Percentiles rank a stretch among this genome's conserved stretches.
Evolutionary conservation across 345 rosid genomes (phyloP).

Genomic region (Arabis hirsuta): DNA sequence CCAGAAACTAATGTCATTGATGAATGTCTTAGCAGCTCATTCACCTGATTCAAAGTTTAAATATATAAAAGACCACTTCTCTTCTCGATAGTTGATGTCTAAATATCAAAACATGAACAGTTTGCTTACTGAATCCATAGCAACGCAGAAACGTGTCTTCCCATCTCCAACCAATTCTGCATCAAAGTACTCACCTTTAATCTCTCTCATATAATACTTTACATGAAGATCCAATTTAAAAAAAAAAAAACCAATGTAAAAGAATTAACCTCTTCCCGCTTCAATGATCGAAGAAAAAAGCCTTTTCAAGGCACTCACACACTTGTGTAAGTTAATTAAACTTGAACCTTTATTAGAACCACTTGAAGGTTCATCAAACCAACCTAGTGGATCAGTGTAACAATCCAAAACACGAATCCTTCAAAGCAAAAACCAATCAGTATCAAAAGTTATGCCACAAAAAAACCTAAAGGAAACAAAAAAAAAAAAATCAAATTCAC

Average conservation of each 20-base stretch:
- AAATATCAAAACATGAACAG: not conserved
- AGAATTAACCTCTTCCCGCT: conserved; percentile 67
- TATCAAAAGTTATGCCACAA: not conserved
- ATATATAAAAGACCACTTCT: conserved; percentile 19
- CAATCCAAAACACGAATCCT: conserved; percentile 91
- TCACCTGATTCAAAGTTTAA: conserved; percentile 53
- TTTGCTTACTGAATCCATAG: conserved; percentile 75
- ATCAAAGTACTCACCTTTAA: conserved; percentile 30
- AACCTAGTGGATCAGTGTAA: conserved; percentile 82
- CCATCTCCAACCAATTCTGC: conserved; percentile 69
- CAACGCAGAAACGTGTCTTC: conserved; percentile 68
- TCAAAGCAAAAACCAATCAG: conserved; percentile 18
- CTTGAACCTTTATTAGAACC: conserved; percentile 43
- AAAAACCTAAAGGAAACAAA: not conserved
- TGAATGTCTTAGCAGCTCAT: conserved; percentile 71
- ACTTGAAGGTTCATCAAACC: conserved; percentile 56
- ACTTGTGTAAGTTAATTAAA: conserved; percentile 44
- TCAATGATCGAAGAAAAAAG: conserved; percentile 64
- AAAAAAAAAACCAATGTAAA: not conserved
- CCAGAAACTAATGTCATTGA: conserved; percentile 65
- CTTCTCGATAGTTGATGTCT: not conserved
- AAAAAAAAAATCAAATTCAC: conserved; percentile 37
- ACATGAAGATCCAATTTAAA: not conserved
- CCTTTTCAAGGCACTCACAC: conserved; percentile 66
- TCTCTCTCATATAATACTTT: conserved; percentile 8